A percentile compares a stretch with the other conserved stretches of the same genome.
Conservation (phyloP, 148 eudicot genomes). For the Suaeda aralocaspica region DNA sequence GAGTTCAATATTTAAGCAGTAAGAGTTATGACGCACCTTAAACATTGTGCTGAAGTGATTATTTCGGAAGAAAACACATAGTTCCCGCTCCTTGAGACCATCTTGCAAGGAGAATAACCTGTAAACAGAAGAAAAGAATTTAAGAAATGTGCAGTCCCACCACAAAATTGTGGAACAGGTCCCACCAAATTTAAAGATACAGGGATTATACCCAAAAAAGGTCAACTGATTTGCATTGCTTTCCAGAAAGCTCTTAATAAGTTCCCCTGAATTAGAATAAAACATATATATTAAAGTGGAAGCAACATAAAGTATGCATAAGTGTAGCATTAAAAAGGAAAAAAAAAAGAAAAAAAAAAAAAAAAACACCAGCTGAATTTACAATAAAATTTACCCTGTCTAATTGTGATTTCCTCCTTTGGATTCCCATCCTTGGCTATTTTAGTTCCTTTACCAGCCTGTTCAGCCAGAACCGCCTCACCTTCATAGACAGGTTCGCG, state of each 20-base stretch:
- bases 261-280: conserved; percentile 52
- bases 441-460: conserved; percentile 40
- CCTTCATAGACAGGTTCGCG: conserved; percentile 91
- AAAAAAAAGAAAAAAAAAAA: not conserved
- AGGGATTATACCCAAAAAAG: conserved; percentile 55
- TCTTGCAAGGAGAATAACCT: conserved; percentile 82
- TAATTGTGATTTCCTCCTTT: conserved; percentile 44
- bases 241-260: conserved; percentile 64
- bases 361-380: not conserved
- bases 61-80: conserved; percentile 96
- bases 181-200: not conserved
- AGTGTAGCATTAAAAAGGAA: not conserved
- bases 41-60: conserved; percentile 98
- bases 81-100: conserved; percentile 70
- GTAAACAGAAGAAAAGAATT: conserved; percentile 25
- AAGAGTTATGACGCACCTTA: conserved; percentile 48
- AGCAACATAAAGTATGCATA: not conserved
- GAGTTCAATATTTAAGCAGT: not conserved
- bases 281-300: conserved; percentile 1
- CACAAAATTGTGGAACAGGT: not conserved
- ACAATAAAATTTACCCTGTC: conserved; percentile 47
- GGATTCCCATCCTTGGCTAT: conserved; percentile 30
- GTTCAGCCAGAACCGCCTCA: conserved; percentile 73
- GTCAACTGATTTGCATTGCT: conserved; percentile 86
- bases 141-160: not conserved